These are phyloP conservation scores for Solanum piurae DNA, from an alignment of 257 asterid species.

Conservation along the genomic window DNA sequence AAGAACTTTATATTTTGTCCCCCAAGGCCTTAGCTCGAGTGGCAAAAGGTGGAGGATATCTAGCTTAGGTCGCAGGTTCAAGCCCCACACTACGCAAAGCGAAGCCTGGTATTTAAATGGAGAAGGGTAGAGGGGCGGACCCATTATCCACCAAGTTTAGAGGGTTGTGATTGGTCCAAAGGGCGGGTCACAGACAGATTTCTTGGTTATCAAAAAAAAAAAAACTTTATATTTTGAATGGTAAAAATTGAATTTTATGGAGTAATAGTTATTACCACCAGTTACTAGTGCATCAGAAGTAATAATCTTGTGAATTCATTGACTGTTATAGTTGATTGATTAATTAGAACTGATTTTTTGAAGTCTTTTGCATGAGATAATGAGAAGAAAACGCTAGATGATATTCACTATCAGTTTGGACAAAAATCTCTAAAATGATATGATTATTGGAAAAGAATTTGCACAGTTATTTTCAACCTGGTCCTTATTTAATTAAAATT, in stretches of 20 bases:
- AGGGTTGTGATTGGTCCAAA: no score
- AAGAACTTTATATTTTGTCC: no score
- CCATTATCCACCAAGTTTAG: no score
- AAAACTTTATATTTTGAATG: background rate
- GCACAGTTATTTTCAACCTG: background rate
- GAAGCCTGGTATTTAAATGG: no score
- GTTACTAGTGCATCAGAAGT: background rate
- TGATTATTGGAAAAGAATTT: background rate
- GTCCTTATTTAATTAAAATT: no score
- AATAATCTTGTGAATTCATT: background rate
- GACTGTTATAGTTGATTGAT: background rate
- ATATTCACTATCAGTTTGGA: background rate
- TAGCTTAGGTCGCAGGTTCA: no score
- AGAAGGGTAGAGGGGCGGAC: no score
- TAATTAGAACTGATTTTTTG: background rate
- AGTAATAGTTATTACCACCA: background rate
- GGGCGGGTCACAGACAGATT: no score
- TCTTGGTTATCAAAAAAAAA: no score
- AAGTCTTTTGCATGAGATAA: background rate
- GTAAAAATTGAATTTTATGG: background rate
- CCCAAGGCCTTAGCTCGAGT: no score
- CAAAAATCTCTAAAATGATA: background rate
- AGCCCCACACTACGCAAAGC: no score
- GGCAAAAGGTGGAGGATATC: no score
- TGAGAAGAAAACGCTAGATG: background rate